Conservation (phyloP, 1,284 basidiomycete species). For the Malassezia arunalokei region DNA sequence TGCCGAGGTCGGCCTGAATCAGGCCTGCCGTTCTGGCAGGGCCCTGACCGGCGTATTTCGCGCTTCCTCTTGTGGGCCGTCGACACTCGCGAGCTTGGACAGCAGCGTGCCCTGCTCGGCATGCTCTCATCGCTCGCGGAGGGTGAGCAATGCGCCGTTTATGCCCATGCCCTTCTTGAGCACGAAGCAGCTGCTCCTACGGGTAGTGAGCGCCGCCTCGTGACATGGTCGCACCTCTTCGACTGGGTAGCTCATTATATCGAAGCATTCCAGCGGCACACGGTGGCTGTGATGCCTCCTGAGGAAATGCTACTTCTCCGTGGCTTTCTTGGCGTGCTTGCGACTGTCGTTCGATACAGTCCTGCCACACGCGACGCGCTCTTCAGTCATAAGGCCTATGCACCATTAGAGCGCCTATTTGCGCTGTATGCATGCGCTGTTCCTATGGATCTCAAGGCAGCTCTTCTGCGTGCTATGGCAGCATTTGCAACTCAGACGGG, state of each 20-base stretch:
- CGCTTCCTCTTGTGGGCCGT: conserved; percentile 44
- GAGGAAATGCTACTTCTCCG: conserved; percentile 68
- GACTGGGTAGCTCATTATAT: conserved; percentile 44
- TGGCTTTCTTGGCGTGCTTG: conserved; percentile 67
- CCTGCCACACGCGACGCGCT: conserved; percentile 67
- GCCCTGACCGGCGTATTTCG: conserved; percentile 48
- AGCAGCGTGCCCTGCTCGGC: conserved; percentile 40
- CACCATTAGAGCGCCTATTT: conserved; percentile 64
- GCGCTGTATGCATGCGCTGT: conserved; percentile 31
- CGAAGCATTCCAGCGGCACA: conserved; percentile 25
- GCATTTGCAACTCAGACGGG: conserved; percentile 53
- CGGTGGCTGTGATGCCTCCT: conserved; percentile 51
- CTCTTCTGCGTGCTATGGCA: conserved; percentile 67
- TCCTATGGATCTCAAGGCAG: conserved; percentile 83
- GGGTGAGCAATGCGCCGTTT: conserved; percentile 38
- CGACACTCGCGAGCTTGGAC: conserved; percentile 39
- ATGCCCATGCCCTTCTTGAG: conserved; percentile 36
- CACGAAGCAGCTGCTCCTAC: conserved; percentile 19
- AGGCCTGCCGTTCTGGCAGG: conserved; percentile 37
- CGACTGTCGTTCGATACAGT: conserved; percentile 66
- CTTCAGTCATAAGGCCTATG: conserved; percentile 58
- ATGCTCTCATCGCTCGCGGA: conserved; percentile 40
- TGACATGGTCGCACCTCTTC: conserved; percentile 41
- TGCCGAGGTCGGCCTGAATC: conserved; percentile 33
- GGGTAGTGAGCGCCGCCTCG: conserved; percentile 28